phyloP scores from a whole-genome alignment of 2,329 filamentous ascomycete species.

The Fusarium floridanum region DNA sequence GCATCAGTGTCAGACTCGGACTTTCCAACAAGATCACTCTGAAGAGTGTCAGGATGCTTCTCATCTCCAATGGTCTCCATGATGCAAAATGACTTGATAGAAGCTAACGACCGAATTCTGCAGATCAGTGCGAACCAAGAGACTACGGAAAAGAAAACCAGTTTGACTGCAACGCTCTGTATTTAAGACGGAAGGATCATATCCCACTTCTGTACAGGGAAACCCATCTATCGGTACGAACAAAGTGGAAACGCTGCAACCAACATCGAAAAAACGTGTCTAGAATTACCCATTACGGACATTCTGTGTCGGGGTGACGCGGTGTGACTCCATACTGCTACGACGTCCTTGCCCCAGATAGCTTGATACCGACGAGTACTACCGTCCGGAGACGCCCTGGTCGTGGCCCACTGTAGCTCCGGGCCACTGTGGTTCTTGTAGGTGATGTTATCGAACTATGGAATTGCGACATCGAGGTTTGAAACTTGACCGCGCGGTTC shows the following conservation, averaged over 20 bases:
- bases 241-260: neutral
- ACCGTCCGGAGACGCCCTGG: neutral
- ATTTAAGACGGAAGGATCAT: neutral
- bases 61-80: neutral
- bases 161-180: neutral
- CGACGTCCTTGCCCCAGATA: neutral
- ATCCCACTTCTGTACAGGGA: slow-evolving; percentile 1
- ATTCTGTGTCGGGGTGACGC: neutral
- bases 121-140: neutral
- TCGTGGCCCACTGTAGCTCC: neutral
- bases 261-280: neutral
- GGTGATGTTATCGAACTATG: slow-evolving; percentile 12
- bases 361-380: neutral
- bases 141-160: neutral
- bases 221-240: neutral
- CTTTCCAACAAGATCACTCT: slow-evolving; percentile 12
- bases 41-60: slow-evolving; percentile 6
- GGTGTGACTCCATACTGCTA: slow-evolving; percentile 1
- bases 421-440: neutral
- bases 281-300: neutral
- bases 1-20: slow-evolving; percentile 2
- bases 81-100: neutral
- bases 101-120: neutral
- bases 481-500: neutral
- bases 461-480: slow-evolving; percentile 11